These are phyloP conservation scores for Nitzschia sp. DNA, from an alignment of 108 stramenopile genomes.

Conservation along the genomic window DNA sequence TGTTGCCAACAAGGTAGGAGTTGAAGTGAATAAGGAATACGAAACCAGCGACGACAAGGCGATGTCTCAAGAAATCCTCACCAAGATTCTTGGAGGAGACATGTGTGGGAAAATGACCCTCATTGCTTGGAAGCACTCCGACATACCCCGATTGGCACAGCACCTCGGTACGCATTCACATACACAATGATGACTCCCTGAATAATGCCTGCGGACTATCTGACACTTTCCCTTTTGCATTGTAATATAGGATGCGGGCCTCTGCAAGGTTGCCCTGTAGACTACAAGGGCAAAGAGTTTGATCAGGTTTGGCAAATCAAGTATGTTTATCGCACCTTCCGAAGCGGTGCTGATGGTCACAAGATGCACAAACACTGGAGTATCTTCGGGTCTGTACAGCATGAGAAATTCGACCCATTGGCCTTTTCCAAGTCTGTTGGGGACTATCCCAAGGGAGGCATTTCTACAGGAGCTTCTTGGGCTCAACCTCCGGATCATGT, in stretches of 20 bases:
- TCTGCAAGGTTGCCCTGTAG: conserved; percentile 38
- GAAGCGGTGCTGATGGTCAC: background rate
- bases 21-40: conserved; percentile 16
- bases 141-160: conserved; percentile 7
- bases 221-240: too few species aligned
- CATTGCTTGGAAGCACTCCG: conserved; percentile 46
- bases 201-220: too few species aligned
- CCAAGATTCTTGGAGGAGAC: conserved; percentile 23
- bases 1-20: conserved; percentile 24
- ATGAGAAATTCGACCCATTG: conserved; percentile 50
- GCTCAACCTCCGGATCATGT: too few species aligned
- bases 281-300: conserved; percentile 27
- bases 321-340: conserved; percentile 36
- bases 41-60: conserved; percentile 6
- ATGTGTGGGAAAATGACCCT: conserved; percentile 42
- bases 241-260: conserved; percentile 38
- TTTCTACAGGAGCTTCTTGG: background rate
- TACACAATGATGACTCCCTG: too few species aligned
- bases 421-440: conserved; percentile 32
- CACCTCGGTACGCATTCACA: conserved; percentile 15
- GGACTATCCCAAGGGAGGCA: conserved; percentile 34
- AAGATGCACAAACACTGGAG: conserved; percentile 34
- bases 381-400: conserved; percentile 29
- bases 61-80: conserved; percentile 26
- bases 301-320: conserved; percentile 62